Percentiles rank a stretch among this genome's conserved stretches.
phyloP scores from a whole-genome alignment of 495 filamentous ascomycete genomes.

The Penicillium canescens region DNA sequence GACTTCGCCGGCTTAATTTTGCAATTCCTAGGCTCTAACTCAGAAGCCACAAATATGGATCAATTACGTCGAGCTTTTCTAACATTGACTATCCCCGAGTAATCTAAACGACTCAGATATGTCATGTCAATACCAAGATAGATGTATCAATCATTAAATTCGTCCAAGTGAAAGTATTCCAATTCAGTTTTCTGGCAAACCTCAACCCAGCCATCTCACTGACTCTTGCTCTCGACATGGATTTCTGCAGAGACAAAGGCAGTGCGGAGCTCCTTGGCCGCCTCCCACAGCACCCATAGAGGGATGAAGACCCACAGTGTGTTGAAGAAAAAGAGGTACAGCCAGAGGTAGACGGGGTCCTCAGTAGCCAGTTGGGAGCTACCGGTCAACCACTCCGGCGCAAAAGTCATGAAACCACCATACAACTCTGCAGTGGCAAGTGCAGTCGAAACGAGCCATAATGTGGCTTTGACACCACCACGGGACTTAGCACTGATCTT shows the following conservation, averaged over 20 bases:
- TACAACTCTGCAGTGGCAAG: constrained; percentile 94
- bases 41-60: too few species aligned
- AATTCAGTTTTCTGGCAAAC: not conserved
- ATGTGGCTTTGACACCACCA: constrained; percentile 50
- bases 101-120: too few species aligned
- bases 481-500: constrained; percentile 15
- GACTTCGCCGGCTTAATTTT: too few species aligned
- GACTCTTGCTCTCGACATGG: constrained; percentile 10
- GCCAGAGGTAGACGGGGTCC: constrained; percentile 83
- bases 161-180: not conserved
- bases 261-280: constrained; percentile 56
- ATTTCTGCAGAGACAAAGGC: constrained; percentile 49
- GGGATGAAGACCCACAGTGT: constrained; percentile 85
- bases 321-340: constrained; percentile 93
- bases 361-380: constrained; percentile 73
- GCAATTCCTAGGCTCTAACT: too few species aligned
- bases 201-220: not conserved
- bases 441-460: constrained; percentile 69
- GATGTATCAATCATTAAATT: not conserved
- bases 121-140: not conserved
- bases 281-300: constrained; percentile 71
- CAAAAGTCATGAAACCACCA: constrained; percentile 96
- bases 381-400: constrained; percentile 86
- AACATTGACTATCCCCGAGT: too few species aligned
- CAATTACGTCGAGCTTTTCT: too few species aligned